These are phyloP conservation scores for Scedosporium apiospermum DNA, from an alignment of 2,329 filamentous ascomycete genomes.

Conservation along the genomic window DNA sequence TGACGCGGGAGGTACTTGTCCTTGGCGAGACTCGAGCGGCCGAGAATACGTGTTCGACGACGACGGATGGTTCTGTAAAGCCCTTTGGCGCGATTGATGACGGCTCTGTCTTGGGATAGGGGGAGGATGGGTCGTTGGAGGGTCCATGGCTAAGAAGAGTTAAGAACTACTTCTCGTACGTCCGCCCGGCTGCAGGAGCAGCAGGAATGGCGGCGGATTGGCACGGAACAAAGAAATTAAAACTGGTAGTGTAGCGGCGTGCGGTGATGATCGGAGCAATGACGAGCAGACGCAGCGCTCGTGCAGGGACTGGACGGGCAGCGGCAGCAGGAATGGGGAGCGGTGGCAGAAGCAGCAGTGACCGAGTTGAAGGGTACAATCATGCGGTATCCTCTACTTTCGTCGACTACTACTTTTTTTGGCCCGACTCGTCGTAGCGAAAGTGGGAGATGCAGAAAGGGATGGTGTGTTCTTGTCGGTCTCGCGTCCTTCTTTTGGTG, in stretches of 20 bases:
- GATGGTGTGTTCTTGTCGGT: background rate
- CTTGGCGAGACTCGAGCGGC: conserved; percentile 7
- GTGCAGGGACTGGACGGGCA: background rate
- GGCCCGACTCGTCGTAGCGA: background rate
- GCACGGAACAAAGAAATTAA: background rate
- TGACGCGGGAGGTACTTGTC: conserved; percentile 35
- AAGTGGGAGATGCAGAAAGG: background rate
- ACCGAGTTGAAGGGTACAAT: background rate
- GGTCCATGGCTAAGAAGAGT: conserved; percentile 9
- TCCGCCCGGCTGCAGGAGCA: background rate
- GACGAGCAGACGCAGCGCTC: background rate
- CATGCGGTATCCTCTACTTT: background rate
- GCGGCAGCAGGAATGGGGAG: background rate
- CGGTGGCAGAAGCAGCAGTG: background rate
- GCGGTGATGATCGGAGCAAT: background rate
- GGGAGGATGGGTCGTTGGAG: conserved; percentile 8
- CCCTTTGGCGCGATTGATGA: conserved; percentile 11
- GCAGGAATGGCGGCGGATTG: background rate
- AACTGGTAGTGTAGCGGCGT: background rate
- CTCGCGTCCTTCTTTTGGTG: background rate
- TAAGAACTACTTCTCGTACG: background rate
- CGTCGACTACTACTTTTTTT: background rate
- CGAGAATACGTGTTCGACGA: background rate
- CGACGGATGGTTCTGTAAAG: conserved; percentile 8
- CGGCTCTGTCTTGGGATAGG: conserved; percentile 12